Percentiles rank a stretch among this genome's conserved stretches.
These are phyloP conservation scores for Globisporangium solare DNA, from an alignment of 352 stramenopile species.

Conservation along the genomic window DNA sequence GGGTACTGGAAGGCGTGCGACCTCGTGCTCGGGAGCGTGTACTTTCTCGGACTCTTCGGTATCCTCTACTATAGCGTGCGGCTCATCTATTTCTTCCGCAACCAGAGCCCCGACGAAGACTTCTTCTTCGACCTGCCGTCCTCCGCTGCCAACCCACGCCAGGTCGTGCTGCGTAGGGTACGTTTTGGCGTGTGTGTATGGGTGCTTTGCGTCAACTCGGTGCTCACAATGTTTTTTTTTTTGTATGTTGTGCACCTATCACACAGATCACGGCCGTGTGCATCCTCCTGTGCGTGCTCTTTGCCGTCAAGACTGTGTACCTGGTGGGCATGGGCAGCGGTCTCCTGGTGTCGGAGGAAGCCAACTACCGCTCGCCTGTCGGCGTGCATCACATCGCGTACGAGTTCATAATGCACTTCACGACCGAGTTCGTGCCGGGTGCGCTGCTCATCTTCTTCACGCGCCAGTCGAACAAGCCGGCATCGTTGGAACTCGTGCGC, in stretches of 20 bases:
- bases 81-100: conserved; percentile 78
- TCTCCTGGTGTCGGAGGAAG: conserved; percentile 54
- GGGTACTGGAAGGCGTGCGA: conserved; percentile 68
- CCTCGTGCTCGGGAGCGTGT: conserved; percentile 55
- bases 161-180: conserved; percentile 65
- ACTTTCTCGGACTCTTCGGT: conserved; percentile 53
- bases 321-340: conserved; percentile 66
- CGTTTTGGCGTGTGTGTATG: conserved; percentile 3
- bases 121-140: conserved; percentile 79
- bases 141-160: conserved; percentile 31
- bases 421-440: conserved; percentile 67
- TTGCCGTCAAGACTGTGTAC: conserved; percentile 61
- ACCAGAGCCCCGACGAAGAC: conserved; percentile 65
- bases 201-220: conserved; percentile 11
- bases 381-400: conserved; percentile 67
- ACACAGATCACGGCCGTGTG: conserved; percentile 71
- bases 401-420: conserved; percentile 69
- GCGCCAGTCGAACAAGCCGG: conserved; percentile 21
- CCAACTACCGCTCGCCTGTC: conserved; percentile 53
- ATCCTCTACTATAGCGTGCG: conserved; percentile 82
- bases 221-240: not conserved
- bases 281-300: conserved; percentile 65
- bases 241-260: not conserved
- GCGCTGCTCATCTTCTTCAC: conserved; percentile 68
- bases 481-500: conserved; percentile 13